These are phyloP conservation scores for Clavaria fumosa DNA, from an alignment of 768 basidiomycete genomes.

Conservation along the genomic window DNA sequence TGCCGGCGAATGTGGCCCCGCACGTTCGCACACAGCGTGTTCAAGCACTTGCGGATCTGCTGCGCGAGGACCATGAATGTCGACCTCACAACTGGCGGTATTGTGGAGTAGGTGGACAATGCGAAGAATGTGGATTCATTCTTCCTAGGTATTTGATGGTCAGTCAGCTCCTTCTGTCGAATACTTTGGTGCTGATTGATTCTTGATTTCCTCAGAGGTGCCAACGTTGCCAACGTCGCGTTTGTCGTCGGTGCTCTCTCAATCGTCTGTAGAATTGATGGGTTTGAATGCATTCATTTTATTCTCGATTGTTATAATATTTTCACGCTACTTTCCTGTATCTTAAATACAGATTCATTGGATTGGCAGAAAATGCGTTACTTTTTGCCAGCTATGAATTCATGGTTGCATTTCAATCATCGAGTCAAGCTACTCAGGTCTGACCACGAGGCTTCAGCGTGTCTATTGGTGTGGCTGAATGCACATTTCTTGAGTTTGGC, in stretches of 20 bases:
- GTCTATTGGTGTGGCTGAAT: too few species aligned
- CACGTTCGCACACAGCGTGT: slow-evolving; percentile 21
- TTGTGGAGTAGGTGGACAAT: slow-evolving; percentile 20
- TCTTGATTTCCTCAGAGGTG: slow-evolving; percentile 18
- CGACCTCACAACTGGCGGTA: slow-evolving; percentile 17
- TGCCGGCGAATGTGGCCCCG: slow-evolving; percentile 12
- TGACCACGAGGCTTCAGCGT: too few species aligned
- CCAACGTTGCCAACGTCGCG: slow-evolving; percentile 20
- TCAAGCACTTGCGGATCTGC: slow-evolving; percentile 18
- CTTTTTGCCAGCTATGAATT: too few species aligned
- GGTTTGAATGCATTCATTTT: too few species aligned
- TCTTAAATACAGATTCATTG: too few species aligned
- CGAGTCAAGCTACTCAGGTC: too few species aligned
- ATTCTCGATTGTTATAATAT: too few species aligned
- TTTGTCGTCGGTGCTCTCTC: slow-evolving; percentile 24
- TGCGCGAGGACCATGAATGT: slow-evolving; percentile 44
- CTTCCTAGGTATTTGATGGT: slow-evolving; percentile 36
- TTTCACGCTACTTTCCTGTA: too few species aligned
- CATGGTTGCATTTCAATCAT: too few species aligned
- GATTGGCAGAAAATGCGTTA: too few species aligned
- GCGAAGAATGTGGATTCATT: slow-evolving; percentile 27
- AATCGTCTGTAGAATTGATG: slow-evolving; percentile 25
- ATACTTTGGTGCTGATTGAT: background rate
- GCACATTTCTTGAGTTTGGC: too few species aligned
- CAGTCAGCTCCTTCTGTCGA: slow-evolving; percentile 13